Percentiles rank a stretch among this genome's conserved stretches.
These are phyloP conservation scores for Clarireedia sp. DNA, from an alignment of 2,329 filamentous ascomycete species.

Conservation along the genomic window DNA sequence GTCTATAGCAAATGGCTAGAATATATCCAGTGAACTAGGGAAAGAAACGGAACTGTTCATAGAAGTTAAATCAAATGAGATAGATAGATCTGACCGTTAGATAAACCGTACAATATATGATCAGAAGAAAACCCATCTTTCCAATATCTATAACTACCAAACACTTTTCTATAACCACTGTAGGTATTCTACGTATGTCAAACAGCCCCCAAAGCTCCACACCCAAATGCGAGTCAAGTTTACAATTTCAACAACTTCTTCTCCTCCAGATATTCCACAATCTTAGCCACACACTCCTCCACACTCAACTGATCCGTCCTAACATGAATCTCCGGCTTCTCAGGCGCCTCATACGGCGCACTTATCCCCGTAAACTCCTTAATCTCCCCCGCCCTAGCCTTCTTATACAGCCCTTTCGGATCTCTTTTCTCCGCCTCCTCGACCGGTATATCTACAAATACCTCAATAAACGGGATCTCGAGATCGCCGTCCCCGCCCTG, in stretches of 20 bases:
- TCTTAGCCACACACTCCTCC: constrained; percentile 80
- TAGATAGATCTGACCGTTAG: neutral
- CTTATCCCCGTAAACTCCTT: constrained; percentile 96
- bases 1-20: constrained; percentile 14
- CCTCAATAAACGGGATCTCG: constrained; percentile 82
- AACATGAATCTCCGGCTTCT: constrained; percentile 80
- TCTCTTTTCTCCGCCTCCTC: constrained; percentile 91
- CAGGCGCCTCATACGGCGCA: constrained; percentile 87
- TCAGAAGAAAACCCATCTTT: neutral
- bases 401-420: constrained; percentile 97
- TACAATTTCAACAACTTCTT: constrained; percentile 48
- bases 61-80: neutral
- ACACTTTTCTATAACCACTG: neutral
- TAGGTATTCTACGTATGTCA: neutral
- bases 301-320: constrained; percentile 74
- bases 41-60: neutral
- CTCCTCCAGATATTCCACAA: constrained; percentile 68
- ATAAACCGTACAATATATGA: neutral
- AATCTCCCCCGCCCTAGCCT: constrained; percentile 86
- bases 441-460: constrained; percentile 85
- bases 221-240: neutral
- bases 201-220: neutral
- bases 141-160: neutral
- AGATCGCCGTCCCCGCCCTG: constrained; percentile 46
- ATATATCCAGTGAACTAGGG: constrained; percentile 12